Evolutionary conservation across 2,329 filamentous ascomycete genomes (phyloP), one percentile per base, ranked within the genome.

Genomic region (Ophiognomonia clavigignenti-juglandacearum): DNA sequence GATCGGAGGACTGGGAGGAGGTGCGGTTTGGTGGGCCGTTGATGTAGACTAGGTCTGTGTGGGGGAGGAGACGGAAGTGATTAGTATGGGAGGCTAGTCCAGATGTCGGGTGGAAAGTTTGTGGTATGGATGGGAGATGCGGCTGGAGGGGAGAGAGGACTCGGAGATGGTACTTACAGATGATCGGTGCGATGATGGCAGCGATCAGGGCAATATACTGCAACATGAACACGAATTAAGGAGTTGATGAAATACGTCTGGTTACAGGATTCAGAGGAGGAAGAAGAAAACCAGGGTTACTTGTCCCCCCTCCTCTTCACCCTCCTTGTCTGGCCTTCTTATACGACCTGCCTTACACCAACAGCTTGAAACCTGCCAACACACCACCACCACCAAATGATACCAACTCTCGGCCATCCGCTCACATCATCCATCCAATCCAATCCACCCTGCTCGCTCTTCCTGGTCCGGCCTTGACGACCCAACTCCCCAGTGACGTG

Each of bases 21-120:
- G n/a, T n/a, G n/a, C 27, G 41, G 2, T 43, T 31, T 4, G 34
- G 18, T n/a, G 24, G 42, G 14, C 19, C 32, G 18, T 16, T 10
- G 16, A 36, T 16, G 41, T 43, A 45, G 34, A 45, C 8, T 34
- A 38, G 37, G 42, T 45, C 42, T 45, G 20, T 14, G 6, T 11
- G 20, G 11, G 20, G 3, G 16, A 24, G 4, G 7, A 39, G 10
- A 16, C 7, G 20, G 36, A 7, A n/a, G 20, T n/a, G 36, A 11
- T 39, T 24, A 39, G 36, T 22, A 7, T 37, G 8, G 16, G 22
- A 16, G 13, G 18, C 20, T 7, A n/a, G 22, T 3, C 20, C 4
- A 14, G n/a, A 26, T 11, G 9, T 9, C 13, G 8, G n/a, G 14
- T 22, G 29, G 22, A 4, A 23, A 14, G 13, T 18, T 8, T 18